These are phyloP conservation scores for Epichloe gansuensis DNA, from an alignment of 2,329 filamentous ascomycete genomes.

Conservation along the genomic window DNA sequence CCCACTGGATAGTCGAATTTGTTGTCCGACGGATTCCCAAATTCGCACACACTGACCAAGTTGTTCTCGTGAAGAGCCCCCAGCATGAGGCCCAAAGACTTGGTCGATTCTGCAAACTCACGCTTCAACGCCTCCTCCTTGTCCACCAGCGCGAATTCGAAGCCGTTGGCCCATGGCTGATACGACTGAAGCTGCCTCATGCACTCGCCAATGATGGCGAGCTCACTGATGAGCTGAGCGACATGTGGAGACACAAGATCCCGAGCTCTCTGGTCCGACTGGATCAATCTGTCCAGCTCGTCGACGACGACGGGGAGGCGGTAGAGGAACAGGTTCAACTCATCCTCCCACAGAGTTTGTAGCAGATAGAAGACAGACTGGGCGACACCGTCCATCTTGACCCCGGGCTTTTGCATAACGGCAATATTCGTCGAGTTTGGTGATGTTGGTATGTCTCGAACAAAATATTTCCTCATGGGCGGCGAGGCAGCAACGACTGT, in stretches of 20 bases:
- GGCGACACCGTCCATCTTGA: constrained; percentile 12
- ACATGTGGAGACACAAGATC: constrained; percentile 26
- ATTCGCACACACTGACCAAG: constrained; percentile 5
- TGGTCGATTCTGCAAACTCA: constrained; percentile 12
- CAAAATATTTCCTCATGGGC: constrained; percentile 23
- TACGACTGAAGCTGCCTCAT: constrained; percentile 31
- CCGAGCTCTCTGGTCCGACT: constrained; percentile 21
- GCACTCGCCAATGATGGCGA: constrained; percentile 33
- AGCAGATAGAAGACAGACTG: constrained; percentile 25
- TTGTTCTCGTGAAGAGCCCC: constrained; percentile 9
- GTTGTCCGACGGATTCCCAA: constrained; percentile 21
- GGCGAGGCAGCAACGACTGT: constrained; percentile 23
- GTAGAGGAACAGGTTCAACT: constrained; percentile 16
- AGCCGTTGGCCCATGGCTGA: constrained; percentile 34
- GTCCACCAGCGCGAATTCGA: constrained; percentile 18
- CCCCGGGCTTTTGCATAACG: constrained; percentile 7
- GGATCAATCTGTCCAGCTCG: constrained; percentile 32
- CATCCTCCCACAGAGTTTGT: constrained; percentile 24
- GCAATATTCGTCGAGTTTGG: constrained; percentile 12
- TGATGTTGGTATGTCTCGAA: constrained; percentile 15
- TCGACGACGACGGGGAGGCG: constrained; percentile 28
- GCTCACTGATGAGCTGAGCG: constrained; percentile 25
- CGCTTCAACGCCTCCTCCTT: constrained; percentile 13
- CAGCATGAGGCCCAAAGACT: constrained; percentile 7
- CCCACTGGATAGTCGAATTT: constrained; percentile 31